Percentiles rank a stretch among this genome's conserved stretches.
These are phyloP conservation scores for Planoprotostelium fungivorum DNA, from an alignment of 78 protist genomes.

Conservation along the genomic window DNA sequence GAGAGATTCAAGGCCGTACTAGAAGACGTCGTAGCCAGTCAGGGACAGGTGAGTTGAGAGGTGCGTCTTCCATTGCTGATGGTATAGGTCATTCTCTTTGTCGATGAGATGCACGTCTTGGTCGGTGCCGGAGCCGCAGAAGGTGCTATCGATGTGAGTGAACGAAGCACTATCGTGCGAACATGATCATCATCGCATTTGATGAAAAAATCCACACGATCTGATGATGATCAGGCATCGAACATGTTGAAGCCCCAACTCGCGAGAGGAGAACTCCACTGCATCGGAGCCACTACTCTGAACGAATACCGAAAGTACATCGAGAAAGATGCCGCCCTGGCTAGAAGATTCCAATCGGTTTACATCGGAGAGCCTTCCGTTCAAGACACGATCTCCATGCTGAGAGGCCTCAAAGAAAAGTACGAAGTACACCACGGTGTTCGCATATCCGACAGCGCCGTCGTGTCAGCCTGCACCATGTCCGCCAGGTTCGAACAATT, in stretches of 20 bases:
- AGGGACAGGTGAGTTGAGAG: conserved; percentile 3
- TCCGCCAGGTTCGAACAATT: not conserved
- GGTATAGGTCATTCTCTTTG: conserved; percentile 90
- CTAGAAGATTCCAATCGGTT: conserved; percentile 92
- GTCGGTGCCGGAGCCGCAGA: conserved; percentile 97
- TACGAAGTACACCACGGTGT: conserved; percentile 96
- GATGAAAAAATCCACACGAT: too few relatives aligned
- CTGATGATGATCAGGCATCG: too few relatives aligned
- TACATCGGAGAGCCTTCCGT: conserved; percentile 92
- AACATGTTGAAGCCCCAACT: conserved; percentile 97
- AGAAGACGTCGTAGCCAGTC: conserved; percentile 64
- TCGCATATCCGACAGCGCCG: conserved; percentile 88
- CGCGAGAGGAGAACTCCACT: conserved; percentile 97
- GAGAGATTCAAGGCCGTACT: conserved; percentile 96
- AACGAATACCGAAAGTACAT: conserved; percentile 93
- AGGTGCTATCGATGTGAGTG: conserved; percentile 92
- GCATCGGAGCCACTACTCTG: conserved; percentile 99
- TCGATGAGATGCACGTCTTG: conserved; percentile 97
- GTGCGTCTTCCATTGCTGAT: conserved; percentile 9
- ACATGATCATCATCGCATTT: too few relatives aligned
- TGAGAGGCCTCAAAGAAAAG: conserved; percentile 92
- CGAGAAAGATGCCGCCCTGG: conserved; percentile 98
- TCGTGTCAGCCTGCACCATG: conserved; percentile 84
- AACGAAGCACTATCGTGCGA: too few relatives aligned
- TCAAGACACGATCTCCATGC: conserved; percentile 88